Conservation (phyloP, 768 basidiomycete genomes). For the Tulasnella sp. region DNA sequence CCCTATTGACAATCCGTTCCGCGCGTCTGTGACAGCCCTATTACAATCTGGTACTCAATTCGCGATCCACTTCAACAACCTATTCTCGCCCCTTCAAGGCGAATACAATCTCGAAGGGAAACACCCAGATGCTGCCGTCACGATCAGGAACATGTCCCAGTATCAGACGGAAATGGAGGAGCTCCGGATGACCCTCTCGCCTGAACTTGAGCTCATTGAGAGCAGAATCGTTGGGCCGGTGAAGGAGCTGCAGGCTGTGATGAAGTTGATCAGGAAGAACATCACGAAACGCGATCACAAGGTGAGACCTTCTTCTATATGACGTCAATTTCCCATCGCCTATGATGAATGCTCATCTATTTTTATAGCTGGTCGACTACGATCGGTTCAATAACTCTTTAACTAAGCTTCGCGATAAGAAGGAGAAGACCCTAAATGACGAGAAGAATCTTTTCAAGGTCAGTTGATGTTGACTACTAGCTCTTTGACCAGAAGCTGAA, state of each 20-base stretch:
- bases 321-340: too few relatives aligned
- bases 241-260: conserved; percentile 76
- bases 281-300: conserved; percentile 97
- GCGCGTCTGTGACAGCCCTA: conserved; percentile 43
- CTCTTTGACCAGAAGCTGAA: not conserved
- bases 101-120: conserved; percentile 74
- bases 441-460: conserved; percentile 98
- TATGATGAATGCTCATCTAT: too few relatives aligned
- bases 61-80: conserved; percentile 46
- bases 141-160: conserved; percentile 61
- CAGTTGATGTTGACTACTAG: conserved; percentile 16
- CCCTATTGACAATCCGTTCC: not conserved
- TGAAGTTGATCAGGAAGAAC: conserved; percentile 86
- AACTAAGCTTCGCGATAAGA: conserved; percentile 93
- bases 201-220: conserved; percentile 91
- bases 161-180: conserved; percentile 74
- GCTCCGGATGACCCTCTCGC: conserved; percentile 60
- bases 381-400: conserved; percentile 95
- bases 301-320: conserved; percentile 32
- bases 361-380: conserved; percentile 75
- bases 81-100: conserved; percentile 55
- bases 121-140: conserved; percentile 64
- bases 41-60: conserved; percentile 56
- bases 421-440: conserved; percentile 89
- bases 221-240: conserved; percentile 72